A percentile compares a stretch with the other conserved stretches of the same genome.
These are phyloP conservation scores for Byssochlamys sp. DNA, from an alignment of 2,329 filamentous ascomycete species.

Conservation along the genomic window DNA sequence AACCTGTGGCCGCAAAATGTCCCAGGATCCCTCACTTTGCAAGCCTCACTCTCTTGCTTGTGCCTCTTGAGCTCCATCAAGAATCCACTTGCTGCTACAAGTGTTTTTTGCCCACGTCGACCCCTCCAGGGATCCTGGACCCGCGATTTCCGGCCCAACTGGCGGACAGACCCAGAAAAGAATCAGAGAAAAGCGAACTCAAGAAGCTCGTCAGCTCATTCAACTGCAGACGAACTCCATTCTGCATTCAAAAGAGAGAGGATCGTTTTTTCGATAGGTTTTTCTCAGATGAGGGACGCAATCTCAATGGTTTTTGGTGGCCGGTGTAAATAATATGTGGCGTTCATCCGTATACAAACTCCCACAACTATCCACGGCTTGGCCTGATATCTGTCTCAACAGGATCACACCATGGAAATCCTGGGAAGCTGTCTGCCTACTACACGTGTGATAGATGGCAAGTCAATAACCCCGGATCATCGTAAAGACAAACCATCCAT, in stretches of 20 bases:
- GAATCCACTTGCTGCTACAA: not conserved
- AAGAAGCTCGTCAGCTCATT: not conserved
- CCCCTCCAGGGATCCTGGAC: not conserved
- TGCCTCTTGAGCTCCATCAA: not conserved
- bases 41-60: not conserved
- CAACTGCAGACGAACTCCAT: not conserved
- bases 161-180: not conserved
- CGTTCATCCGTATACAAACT: not conserved
- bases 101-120: not conserved
- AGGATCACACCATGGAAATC: not conserved
- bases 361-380: not conserved
- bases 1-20: not conserved
- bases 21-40: not conserved
- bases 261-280: not conserved
- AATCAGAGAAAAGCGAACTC: not conserved
- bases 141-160: not conserved
- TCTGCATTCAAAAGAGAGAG: not conserved
- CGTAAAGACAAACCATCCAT: not conserved
- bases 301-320: not conserved
- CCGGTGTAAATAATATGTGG: not conserved
- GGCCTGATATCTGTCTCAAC: not conserved
- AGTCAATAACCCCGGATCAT: not conserved
- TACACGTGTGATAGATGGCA: not conserved
- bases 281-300: not conserved
- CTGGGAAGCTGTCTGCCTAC: not conserved